phyloP scores from a whole-genome alignment of 805 yeast genomes.

The Wickerhamomyces pijperi region DNA sequence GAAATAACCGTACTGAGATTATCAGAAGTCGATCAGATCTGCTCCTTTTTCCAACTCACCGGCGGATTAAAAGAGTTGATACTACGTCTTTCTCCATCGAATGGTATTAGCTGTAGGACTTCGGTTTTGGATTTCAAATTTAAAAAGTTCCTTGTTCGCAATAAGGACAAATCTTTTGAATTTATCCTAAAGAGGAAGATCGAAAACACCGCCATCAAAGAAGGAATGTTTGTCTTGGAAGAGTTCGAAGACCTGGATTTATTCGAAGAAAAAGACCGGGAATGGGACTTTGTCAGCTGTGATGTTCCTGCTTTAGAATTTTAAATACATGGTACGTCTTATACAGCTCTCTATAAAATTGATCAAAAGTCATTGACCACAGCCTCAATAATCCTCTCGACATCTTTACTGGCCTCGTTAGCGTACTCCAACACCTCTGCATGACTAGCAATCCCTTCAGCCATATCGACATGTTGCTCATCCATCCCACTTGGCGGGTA shows the following conservation, averaged over 20 bases:
- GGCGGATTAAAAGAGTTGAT: background rate
- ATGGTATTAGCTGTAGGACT: too few species aligned
- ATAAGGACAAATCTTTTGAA: background rate
- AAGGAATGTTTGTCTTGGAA: background rate
- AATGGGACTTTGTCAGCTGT: background rate
- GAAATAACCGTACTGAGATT: too few species aligned
- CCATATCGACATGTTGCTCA: conserved; percentile 31
- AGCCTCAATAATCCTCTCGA: conserved; percentile 55
- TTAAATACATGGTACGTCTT: too few species aligned
- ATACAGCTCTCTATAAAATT: too few species aligned
- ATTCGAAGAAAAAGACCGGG: background rate
- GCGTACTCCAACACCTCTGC: conserved; percentile 87
- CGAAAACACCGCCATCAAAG: too few species aligned
- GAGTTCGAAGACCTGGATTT: background rate
- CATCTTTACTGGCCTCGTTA: conserved; percentile 68
- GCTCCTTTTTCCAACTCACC: background rate
- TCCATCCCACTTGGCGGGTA: conserved; percentile 59
- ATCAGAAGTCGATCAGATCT: background rate
- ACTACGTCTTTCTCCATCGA: background rate
- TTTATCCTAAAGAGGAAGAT: background rate
- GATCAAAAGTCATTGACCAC: conserved; percentile 32
- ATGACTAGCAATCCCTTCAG: conserved; percentile 78
- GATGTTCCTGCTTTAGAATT: background rate
- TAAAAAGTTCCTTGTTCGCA: too few species aligned
- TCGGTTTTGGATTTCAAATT: too few species aligned